A percentile compares a stretch with the other conserved stretches of the same genome.
These are phyloP conservation scores for Parathielavia hyrcaniae DNA, from an alignment of 495 filamentous ascomycete genomes.

Conservation along the genomic window DNA sequence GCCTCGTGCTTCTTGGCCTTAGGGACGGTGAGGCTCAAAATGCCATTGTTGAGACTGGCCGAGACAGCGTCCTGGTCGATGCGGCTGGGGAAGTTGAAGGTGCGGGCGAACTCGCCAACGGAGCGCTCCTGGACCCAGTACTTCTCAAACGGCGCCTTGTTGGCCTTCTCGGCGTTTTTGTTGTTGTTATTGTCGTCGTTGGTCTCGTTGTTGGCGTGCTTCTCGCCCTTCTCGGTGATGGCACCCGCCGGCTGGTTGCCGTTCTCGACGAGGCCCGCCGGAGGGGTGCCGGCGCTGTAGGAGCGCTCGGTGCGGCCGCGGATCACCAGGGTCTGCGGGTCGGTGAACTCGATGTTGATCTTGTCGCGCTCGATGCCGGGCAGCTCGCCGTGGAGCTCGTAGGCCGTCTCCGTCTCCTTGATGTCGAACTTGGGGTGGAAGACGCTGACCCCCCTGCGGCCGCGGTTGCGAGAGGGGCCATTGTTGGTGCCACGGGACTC, in stretches of 20 bases:
- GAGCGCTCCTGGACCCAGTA: slow-evolving; percentile 80
- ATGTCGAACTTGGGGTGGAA: slow-evolving; percentile 61
- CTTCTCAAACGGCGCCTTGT: slow-evolving; percentile 41
- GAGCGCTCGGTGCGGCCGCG: slow-evolving; percentile 59
- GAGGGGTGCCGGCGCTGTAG: slow-evolving; percentile 40
- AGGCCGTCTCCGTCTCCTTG: slow-evolving; percentile 56
- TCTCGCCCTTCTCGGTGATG: slow-evolving; percentile 22
- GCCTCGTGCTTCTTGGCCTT: slow-evolving; percentile 44
- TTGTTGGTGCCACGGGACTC: slow-evolving; percentile 21
- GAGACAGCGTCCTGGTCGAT: slow-evolving; percentile 73
- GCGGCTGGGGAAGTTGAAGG: slow-evolving; percentile 67
- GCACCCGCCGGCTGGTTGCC: neutral
- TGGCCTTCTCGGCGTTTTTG: slow-evolving; percentile 16
- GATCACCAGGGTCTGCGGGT: slow-evolving; percentile 66
- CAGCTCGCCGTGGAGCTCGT: slow-evolving; percentile 80
- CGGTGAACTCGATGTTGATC: slow-evolving; percentile 77
- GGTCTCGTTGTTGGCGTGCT: slow-evolving; percentile 11
- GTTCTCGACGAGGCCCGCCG: slow-evolving; percentile 36
- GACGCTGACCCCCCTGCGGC: slow-evolving; percentile 15
- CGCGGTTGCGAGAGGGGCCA: slow-evolving; percentile 27
- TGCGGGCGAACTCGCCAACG: slow-evolving; percentile 71
- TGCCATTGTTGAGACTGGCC: slow-evolving; percentile 55
- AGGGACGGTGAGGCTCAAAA: slow-evolving; percentile 64
- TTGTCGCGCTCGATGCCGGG: slow-evolving; percentile 74
- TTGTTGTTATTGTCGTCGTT: neutral